phyloP scores from a whole-genome alignment of 1,284 basidiomycete genomes.

The Cerrena zonata region DNA sequence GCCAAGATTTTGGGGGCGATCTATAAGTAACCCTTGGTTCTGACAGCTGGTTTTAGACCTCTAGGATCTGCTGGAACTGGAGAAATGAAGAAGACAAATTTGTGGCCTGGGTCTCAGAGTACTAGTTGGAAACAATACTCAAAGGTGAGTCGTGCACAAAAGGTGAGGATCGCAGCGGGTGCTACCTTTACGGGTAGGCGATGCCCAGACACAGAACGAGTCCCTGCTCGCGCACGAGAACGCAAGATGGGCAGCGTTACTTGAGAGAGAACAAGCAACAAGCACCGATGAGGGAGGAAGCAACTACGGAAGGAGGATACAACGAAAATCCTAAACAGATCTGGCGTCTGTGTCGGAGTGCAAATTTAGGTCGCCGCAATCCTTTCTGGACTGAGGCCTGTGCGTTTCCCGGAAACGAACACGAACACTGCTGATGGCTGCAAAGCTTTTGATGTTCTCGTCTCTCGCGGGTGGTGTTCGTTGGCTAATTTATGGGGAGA shows the following conservation, averaged over 20 bases:
- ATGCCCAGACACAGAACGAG: neutral
- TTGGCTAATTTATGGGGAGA: neutral
- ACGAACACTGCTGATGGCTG: neutral
- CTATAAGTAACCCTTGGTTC: neutral
- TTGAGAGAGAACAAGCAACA: constrained; percentile 13
- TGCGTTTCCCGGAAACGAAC: neutral
- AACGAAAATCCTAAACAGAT: constrained; percentile 17
- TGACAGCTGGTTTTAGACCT: neutral
- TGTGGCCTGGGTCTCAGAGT: neutral
- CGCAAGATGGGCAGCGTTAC: neutral
- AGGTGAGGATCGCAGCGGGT: neutral
- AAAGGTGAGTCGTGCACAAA: neutral
- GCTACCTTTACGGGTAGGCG: neutral
- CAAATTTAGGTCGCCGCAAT: constrained; percentile 14
- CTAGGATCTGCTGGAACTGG: neutral
- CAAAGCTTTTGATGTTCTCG: neutral
- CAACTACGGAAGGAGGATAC: constrained; percentile 13
- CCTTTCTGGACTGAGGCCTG: constrained; percentile 1
- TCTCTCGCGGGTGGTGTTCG: neutral
- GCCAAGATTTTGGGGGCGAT: constrained; percentile 1
- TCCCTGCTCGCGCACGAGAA: neutral
- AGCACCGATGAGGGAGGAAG: constrained; percentile 9
- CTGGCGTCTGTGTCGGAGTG: constrained; percentile 14
- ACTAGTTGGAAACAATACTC: neutral
- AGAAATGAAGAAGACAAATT: constrained; percentile 13